Base-by-base conservation (phyloP, 352 stramenopile genomes). In the Globisporangium camurandrum region DNA sequence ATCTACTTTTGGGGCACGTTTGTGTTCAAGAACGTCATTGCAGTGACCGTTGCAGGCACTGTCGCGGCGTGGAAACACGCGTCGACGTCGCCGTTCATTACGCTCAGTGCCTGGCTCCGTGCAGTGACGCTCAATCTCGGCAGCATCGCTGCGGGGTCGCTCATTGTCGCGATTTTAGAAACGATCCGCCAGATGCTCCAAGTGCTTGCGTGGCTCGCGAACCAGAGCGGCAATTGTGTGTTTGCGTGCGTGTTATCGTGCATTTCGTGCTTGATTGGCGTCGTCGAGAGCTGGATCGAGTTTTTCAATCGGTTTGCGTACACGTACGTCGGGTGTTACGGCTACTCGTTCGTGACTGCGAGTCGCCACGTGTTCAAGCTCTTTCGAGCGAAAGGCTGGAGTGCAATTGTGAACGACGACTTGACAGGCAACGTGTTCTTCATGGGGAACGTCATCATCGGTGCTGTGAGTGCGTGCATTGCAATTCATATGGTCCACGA, bases 1-100 rank as follows among this genome's bases (percentile, higher is more conserved):
- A 84, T 89, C 38, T 97, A 95, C 64, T 97, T 95, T 66, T 98
- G 93, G 93, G 84, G 76, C 33, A 78, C 64, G 4, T 82, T 84
- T 36, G 82, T 97, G 36, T 54, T 93, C 49, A 70, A 70, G 54
- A 97, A 98, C 66, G 63, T 97, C 26, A 77, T 98, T 44, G 80
- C 86, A 23, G 80, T 92, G 26, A 95, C 90, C 10, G 84, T 93
- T 7, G 77, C 88, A 16, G 91, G 90, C 22, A 95, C 81, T 0
- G 84, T 98, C 23, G 86, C 75, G 17, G 86, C 84, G 16, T 98
- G 95, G 95, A 80, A 88, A 57, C 83, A 82, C 51, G 70, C 88
- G 4, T 70, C 72, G 38, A 86, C 76, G 23, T 77, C 69, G 38
- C 57, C 74, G 30, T 87, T 78, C 62, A 86, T 88, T 59, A 89